Base-by-base conservation (phyloP, 108 stramenopile species). In the Cyclostephanos invisitatus region DNA sequence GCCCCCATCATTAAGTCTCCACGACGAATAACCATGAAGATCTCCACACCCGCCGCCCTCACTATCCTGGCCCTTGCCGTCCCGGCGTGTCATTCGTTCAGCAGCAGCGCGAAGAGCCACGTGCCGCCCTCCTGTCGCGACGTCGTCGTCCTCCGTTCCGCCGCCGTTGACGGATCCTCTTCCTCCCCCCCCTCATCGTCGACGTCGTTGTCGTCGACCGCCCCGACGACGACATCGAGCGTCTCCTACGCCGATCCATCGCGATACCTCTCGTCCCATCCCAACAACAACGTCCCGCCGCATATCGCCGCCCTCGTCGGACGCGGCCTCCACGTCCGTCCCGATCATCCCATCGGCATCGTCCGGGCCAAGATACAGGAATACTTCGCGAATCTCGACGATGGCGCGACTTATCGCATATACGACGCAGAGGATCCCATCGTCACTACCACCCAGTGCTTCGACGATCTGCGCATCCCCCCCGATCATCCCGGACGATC, bases 401-500 rank as follows among this genome's bases (percentile, higher is more conserved):
- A 67, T 15, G 14, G 2, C 15, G 44, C 0, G 14, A 36, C 85
- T 60, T 58, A 47, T 28, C 65, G 62, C 64, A 42, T 89, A 3
- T 91, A 82, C 68, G 92, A 95, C 74, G 83, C 86, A 72, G 72
- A 89, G 62, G 84, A 81, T 55, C 94, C 94, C 62, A 84, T 95
- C 32, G 91, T 89, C 12, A 85, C 87, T 28, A 85, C 84, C 29
- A 53, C 64, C 25, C 84, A 87, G 65, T 87, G 86, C 59, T 95
- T 95, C 65, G 91, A 92, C 56, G 91, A 86, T 27, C 56, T 90
- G 37, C 83, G 84, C 37, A 89, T 89, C 61, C 93, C 91, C 28
- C 88, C 91, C 46, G 94, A 96, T 37, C 98, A 98, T 78, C 96
- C 97, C 27, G 93, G 88, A 15, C 83, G 98, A 15, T 64, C 78